Base-by-base conservation (phyloP, 2,329 filamentous ascomycete species). In the Rhexocercosporidium sp. region DNA sequence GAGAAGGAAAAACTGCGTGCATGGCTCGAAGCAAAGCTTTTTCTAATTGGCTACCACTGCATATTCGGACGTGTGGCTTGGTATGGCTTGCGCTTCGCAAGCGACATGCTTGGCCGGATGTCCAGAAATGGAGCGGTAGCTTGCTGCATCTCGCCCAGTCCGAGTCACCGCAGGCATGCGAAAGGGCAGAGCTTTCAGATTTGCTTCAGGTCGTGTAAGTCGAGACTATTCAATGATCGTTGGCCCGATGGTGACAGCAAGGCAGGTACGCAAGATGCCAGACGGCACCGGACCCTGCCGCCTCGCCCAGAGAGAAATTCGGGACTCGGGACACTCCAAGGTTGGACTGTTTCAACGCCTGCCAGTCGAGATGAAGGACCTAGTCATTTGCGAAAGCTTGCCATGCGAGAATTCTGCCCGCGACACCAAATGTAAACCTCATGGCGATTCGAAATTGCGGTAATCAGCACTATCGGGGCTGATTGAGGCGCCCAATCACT, bases 291-390 rank as follows among this genome's bases (percentile, higher is more conserved):
- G 49, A 53, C 31, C 31, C 22, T n/a, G 53, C 53, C 29, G 53
- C 22, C 16, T 46, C 25, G 29, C n/a, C 16, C 44, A 20, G 12
- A 11, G 16, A 12, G 27, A 27, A 25, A 25, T 37, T 29, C 14
- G 20, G 25, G 12, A 8, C 20, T 59, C 20, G 44, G 53, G 22
- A 39, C 3, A 14, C 11, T 29, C 6, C 34, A 31, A 47, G 31
- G 20, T 39, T 57, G 16, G 31, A 39, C 37, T 27, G 56, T 66
- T 66, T 60, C 59, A 47, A 62, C 37, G 64, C 59, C 51, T 62
- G 64, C 54, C 27, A 62, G 16, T 59, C 11, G 49, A 62, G 59
- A 66, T 62, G 64, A 66, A 66, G 57, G 57, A 62, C 64, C 59
- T 56, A 47, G 22, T 62, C 57, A 56, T 62, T 56, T 54, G 31